Conservation (phyloP, 2,329 filamentous ascomycete genomes). For the Kalmusia sp. region DNA sequence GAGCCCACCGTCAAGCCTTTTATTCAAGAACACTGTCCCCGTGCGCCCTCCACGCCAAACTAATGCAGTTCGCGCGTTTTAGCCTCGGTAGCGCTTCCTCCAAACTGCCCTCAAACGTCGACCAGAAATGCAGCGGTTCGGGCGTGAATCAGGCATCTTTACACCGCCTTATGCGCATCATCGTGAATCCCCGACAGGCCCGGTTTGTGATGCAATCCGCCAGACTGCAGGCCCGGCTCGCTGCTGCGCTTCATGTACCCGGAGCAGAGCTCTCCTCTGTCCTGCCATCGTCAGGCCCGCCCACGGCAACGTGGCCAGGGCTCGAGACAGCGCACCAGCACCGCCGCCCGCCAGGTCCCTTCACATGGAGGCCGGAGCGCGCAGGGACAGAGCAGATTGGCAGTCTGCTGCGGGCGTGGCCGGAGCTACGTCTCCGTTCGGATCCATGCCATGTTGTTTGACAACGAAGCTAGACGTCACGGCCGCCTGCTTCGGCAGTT, state of each 20-base stretch:
- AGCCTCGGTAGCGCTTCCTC: conserved; percentile 33
- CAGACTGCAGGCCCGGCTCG: conserved; percentile 23
- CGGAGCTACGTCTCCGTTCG: conserved; percentile 38
- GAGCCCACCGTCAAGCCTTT: conserved; percentile 26
- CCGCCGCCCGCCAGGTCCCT: conserved; percentile 30
- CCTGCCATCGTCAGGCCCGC: conserved; percentile 4
- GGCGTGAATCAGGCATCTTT: conserved; percentile 37
- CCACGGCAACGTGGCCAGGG: conserved; percentile 39
- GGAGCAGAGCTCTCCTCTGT: not conserved
- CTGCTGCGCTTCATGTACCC: conserved; percentile 9
- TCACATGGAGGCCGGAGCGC: conserved; percentile 37
- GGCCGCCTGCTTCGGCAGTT: conserved; percentile 39
- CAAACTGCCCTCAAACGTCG: conserved; percentile 38
- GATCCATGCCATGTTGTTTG: conserved; percentile 28
- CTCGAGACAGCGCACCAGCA: conserved; percentile 40
- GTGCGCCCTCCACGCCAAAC: conserved; percentile 41
- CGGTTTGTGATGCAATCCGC: conserved; percentile 33
- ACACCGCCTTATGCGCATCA: conserved; percentile 47
- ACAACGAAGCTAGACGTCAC: conserved; percentile 35
- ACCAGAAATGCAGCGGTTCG: conserved; percentile 29
- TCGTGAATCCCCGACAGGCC: conserved; percentile 25
- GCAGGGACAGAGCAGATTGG: conserved; percentile 23
- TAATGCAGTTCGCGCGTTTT: conserved; percentile 46
- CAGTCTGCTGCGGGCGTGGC: conserved; percentile 37
- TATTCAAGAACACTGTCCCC: conserved; percentile 40